A percentile compares a stretch with the other conserved stretches of the same genome.
These are phyloP conservation scores for Coemansia sp. DNA, from an alignment of 192 early-diverging fungal genomes.

Conservation along the genomic window DNA sequence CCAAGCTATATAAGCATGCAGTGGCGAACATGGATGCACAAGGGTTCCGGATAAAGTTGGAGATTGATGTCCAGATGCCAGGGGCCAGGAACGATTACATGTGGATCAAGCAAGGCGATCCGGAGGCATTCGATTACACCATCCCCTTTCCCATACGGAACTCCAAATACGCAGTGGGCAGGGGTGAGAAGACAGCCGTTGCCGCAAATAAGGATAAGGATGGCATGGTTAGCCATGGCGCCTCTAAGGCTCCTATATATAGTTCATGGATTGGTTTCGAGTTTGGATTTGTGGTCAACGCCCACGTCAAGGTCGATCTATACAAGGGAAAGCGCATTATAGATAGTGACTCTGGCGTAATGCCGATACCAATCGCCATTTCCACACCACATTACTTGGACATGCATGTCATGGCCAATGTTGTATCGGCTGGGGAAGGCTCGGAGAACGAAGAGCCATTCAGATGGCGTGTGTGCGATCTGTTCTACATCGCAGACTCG, in stretches of 20 bases:
- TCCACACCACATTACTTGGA: conserved; percentile 20
- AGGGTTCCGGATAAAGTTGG: conserved; percentile 11
- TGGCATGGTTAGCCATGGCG: too few relatives aligned
- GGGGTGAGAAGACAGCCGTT: background rate
- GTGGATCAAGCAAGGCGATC: conserved; percentile 12
- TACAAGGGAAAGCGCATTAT: conserved; percentile 7
- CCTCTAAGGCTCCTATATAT: too few relatives aligned
- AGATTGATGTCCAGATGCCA: background rate
- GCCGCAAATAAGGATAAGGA: background rate
- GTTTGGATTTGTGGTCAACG: conserved; percentile 17
- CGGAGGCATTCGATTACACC: conserved; percentile 16
- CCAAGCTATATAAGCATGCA: conserved; percentile 28
- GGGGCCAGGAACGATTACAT: background rate
- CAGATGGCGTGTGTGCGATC: conserved; percentile 28
- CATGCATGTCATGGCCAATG: background rate
- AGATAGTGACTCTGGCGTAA: conserved; percentile 18
- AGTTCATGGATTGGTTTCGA: too few relatives aligned
- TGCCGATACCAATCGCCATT: conserved; percentile 25
- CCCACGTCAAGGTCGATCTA: conserved; percentile 17
- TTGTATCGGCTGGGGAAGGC: background rate
- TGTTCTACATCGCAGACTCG: conserved; percentile 21
- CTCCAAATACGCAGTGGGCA: conserved; percentile 9
- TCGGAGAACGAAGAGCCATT: conserved; percentile 20
- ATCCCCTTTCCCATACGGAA: conserved; percentile 12
- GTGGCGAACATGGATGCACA: conserved; percentile 17